Base-by-base conservation (phyloP, 1,139 yeast species). In the Lizanozyma gosingica region DNA sequence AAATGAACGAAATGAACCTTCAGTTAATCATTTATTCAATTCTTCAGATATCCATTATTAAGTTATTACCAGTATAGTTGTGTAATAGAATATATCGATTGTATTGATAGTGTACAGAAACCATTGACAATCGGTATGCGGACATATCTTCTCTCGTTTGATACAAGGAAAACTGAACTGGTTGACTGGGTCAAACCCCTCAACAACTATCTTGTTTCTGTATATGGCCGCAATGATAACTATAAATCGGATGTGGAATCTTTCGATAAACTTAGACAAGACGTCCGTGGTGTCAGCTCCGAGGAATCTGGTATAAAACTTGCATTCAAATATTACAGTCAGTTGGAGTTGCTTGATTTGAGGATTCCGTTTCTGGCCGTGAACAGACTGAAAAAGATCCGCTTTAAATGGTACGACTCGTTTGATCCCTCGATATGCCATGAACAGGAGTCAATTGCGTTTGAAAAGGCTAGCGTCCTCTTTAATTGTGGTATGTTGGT, bases 401-500 rank as follows among this genome's bases (percentile, higher is more conserved):
- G 76, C 39, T 90, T 90, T 59, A 72, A 78, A 1, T 92, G 98
- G 98, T 66, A 65, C 47, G 95, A 90, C 56, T 83, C 92, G 4
- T 82, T 78, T 53, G 66, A 66, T 36, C 54, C 59, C 3, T 43
- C 57, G 1, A 56, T 66, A 2, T 59, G 71, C 3, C 71, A 69
- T 41, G 59, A 66, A 1, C 87, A 81, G 53, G 73, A 71, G 50
- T 78, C 85, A 1, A 56, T 87, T 39, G 90, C 96, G 0, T 90
- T 85, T 55, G 98, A 92, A 54, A 92, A 92, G 61, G 96, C 97
- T 2, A 78, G 86, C 27, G 64, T 83, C 2, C 65, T 92, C 42
- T 92, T 81, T 67, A 90, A 90, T 53, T 61, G 67, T 36, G 74
- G 62, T 1, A 56, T 73, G 0, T 46, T 64, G 32, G 52, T 69